Evolutionary conservation across 1,284 basidiomycete species (phyloP), one percentile per base, ranked within the genome.

Genomic region (Pseudozyma sp.): DNA sequence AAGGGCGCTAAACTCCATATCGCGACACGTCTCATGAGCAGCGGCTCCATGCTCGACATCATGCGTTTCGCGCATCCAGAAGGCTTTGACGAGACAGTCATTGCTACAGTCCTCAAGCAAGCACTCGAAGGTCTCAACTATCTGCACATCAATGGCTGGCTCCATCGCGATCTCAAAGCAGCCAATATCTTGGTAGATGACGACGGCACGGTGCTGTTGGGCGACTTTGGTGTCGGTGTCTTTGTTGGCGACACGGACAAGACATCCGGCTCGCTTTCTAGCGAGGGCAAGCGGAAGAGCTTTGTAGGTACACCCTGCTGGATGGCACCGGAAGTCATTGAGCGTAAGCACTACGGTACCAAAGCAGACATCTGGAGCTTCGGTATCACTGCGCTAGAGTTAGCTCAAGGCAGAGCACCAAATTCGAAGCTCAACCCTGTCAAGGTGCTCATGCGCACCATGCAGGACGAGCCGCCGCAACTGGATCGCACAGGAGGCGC

Each of bases 301-400:
- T 95, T 95, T 81, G 94, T 95, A 18, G 94, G 94, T 52, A 95
- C 94, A 35, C 94, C 94, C 1, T 93, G 92, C 81, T 95, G 93
- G 92, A 95, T 95, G 93, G 93, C 94, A 0, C 94, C 94, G 2
- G 93, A 95, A 78, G 89, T 95, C 31, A 92, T 95, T 51, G 90
- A 92, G 77, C 91, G 93, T 57, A 90, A 89, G 74, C 90, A 90
- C 70, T 95, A 95, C 84, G 93, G 89, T 89, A 19, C 91, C 90
- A 77, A 84, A 70, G 92, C 93, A 47, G 93, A 95, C 81, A 93
- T 95, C 67, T 95, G 93, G 93, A 93, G 92, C 47, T 93, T 95
- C 82, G 94, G 92, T 31, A 94, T 95, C 74, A 94, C 78, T 14
- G 92, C 93, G 7, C 87, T 95, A 44, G 93, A 95, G 84, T 87